phyloP scores from a whole-genome alignment of 2,329 filamentous ascomycete genomes.

The Trichophyton simii region DNA sequence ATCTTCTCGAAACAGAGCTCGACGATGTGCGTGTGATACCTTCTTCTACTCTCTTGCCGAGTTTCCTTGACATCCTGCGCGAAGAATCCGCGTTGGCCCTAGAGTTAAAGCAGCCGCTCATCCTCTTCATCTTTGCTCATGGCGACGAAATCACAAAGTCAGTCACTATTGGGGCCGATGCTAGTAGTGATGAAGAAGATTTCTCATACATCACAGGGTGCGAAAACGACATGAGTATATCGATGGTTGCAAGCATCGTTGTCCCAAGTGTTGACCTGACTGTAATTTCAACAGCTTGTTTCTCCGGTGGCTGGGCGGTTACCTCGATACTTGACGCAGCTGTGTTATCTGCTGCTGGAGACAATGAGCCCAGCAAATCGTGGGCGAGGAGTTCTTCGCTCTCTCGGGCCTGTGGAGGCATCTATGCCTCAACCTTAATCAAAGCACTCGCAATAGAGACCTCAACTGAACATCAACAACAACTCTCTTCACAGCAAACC shows the following conservation, averaged over 20 bases:
- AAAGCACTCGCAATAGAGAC: conserved; percentile 1
- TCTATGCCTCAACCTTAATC: conserved; percentile 7
- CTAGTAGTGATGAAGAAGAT: neutral
- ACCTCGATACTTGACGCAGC: conserved; percentile 7
- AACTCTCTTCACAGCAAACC: neutral
- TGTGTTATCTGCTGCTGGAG: conserved; percentile 2
- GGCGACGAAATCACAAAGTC: conserved; percentile 4
- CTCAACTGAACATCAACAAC: neutral
- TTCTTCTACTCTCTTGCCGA: conserved; percentile 5
- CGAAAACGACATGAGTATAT: neutral
- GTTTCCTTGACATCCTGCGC: conserved; percentile 7
- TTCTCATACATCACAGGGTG: neutral
- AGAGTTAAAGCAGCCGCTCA: conserved; percentile 3
- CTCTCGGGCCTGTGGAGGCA: conserved; percentile 3
- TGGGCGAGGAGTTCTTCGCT: conserved; percentile 5
- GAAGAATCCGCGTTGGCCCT: conserved; percentile 5
- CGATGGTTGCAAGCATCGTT: conserved; percentile 2
- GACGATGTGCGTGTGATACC: neutral
- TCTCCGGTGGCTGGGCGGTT: conserved; percentile 7
- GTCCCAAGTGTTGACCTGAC: conserved; percentile 1
- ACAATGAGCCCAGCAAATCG: neutral
- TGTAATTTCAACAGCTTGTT: conserved; percentile 9
- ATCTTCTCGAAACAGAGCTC: conserved; percentile 3
- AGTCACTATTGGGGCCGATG: conserved; percentile 3
- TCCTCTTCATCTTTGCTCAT: conserved; percentile 9